A percentile compares a stretch with the other conserved stretches of the same genome.
Evolutionary conservation across 352 stramenopile species (phyloP).

Genomic region (Phytophthora palmivora): DNA sequence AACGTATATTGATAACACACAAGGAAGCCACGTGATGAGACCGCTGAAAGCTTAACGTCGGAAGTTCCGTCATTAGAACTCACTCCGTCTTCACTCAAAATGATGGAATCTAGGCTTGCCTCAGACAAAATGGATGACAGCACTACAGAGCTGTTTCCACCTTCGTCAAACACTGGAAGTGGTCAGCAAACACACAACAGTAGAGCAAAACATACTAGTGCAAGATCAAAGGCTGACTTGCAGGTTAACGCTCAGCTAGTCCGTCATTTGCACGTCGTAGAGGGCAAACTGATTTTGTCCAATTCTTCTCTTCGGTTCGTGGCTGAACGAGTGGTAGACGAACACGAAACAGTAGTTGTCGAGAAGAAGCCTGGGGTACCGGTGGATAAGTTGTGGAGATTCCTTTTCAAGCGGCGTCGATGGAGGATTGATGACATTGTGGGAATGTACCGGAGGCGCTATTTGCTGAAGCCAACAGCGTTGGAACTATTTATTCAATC

Average conservation of each 20-base stretch:
- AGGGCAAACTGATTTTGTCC: constrained; percentile 65
- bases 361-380: constrained; percentile 53
- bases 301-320: constrained; percentile 67
- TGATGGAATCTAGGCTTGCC: constrained; percentile 36
- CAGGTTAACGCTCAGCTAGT: constrained; percentile 72
- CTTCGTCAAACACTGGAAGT: constrained; percentile 17
- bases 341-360: constrained; percentile 69
- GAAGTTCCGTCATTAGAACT: constrained; percentile 25
- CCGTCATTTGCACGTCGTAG: constrained; percentile 78
- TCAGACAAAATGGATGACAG: constrained; percentile 18
- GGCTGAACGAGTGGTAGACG: constrained; percentile 73
- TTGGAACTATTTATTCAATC: constrained; percentile 87
- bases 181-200: constrained; percentile 12
- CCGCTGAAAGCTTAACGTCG: constrained; percentile 6
- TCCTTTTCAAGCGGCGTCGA: constrained; percentile 72
- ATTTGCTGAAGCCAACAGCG: constrained; percentile 81
- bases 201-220: constrained; percentile 16
- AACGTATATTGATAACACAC: constrained; percentile 53
- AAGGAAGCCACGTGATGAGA: constrained; percentile 6
- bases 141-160: constrained; percentile 28
- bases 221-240: constrained; percentile 36
- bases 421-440: constrained; percentile 81
- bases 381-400: constrained; percentile 59
- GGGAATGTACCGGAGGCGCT: constrained; percentile 76
- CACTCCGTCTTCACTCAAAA: constrained; percentile 34